Base-by-base conservation (phyloP, 768 basidiomycete genomes). In the Leccinum subgranulosum region DNA sequence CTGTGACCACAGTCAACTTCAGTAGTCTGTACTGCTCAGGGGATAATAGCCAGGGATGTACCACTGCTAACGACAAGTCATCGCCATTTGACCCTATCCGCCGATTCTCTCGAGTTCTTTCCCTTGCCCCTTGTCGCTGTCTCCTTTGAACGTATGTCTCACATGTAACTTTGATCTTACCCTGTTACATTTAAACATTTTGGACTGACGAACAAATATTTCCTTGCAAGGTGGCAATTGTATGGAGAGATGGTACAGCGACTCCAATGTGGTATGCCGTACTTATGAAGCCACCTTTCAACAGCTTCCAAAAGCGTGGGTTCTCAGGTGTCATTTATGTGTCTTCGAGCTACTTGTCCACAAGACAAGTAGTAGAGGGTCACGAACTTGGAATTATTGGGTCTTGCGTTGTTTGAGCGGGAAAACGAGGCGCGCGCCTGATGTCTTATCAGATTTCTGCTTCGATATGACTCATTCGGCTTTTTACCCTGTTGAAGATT, bases 311-410 rank as follows among this genome's bases (percentile, higher is more conserved):
- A 70, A 4, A 99, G 80, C 82, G 3, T 82, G 3, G 84, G 73
- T 98, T 98, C 73, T 98, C 96, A 49, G 98, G 79, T 2, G 95
- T 96, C 9, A 98, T 96, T 41, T 97, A 81, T 74, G 98, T 99
- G 76, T 98, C 97, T 66, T 99, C 98, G 33, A 98, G 79, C 68
- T 99, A 97, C 72, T 98, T 98, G 75, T 98, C 98, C 10, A 98
- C 96, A 95, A 61, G 47, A 21, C 8, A n/a, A 7, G 6, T 6
- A 46, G 25, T 17, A 28, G 17, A 11, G 23, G 10, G 10, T 2
- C 39, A 41, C n/a, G 9, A 41, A 41, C 8, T n/a, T 41, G 39
- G n/a, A 33, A 12, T 33, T 14, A 41, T 41, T 41, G 39, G n/a
- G 3, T n/a, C 9, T 19, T 21, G 11, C 41, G 19, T 19, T 43